Conservation (phyloP, 805 yeast species). For the Pichia kluyveri region DNA sequence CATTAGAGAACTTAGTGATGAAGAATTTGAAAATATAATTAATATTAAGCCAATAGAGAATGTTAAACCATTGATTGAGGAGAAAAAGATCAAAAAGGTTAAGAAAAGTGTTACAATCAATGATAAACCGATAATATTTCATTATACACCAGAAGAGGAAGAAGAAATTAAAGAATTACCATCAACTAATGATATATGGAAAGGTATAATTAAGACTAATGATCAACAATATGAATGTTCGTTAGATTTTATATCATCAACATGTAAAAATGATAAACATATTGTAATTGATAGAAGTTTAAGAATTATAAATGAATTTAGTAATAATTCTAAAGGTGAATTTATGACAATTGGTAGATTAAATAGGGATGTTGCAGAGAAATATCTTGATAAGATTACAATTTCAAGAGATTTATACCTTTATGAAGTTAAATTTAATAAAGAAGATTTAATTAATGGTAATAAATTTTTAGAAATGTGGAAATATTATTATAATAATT, state of each 20-base stretch:
- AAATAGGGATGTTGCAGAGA: slow-evolving; percentile 42
- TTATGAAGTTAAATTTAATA: slow-evolving; percentile 31
- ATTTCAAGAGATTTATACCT: slow-evolving; percentile 45
- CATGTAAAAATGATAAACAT: neutral
- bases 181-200: neutral
- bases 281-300: neutral
- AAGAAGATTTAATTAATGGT: slow-evolving; percentile 8
- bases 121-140: too few relatives aligned
- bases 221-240: neutral
- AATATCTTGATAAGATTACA: slow-evolving; percentile 41
- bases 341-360: slow-evolving; percentile 52
- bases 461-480: slow-evolving; percentile 26
- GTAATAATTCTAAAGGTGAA: slow-evolving; percentile 21
- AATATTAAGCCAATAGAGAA: neutral
- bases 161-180: neutral
- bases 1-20: slow-evolving; percentile 10
- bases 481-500: slow-evolving; percentile 37
- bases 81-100: neutral
- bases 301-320: neutral
- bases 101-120: too few relatives aligned
- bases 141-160: neutral
- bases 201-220: neutral
- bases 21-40: slow-evolving; percentile 11
- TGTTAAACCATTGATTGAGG: neutral
- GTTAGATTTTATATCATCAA: slow-evolving; percentile 3